Conservation (phyloP, 2,329 filamentous ascomycete species). For the Fusarium sp. region DNA sequence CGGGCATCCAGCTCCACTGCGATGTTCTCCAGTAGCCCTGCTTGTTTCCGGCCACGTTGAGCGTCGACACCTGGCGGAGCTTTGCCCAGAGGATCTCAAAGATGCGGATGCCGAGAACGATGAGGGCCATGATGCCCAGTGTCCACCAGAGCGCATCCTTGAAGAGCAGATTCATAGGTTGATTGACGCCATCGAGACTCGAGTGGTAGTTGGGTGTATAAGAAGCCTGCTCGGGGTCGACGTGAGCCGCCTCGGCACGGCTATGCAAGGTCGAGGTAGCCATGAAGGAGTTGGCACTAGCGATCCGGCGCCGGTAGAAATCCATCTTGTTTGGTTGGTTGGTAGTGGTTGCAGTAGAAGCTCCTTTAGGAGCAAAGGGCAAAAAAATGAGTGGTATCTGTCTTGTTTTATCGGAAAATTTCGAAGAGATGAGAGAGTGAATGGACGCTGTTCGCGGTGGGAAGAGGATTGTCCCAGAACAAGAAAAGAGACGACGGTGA, state of each 20-base stretch:
- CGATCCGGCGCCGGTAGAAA: constrained; percentile 47
- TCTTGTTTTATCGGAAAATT: constrained; percentile 17
- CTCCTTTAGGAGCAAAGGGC: constrained; percentile 17
- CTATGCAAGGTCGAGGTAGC: constrained; percentile 48
- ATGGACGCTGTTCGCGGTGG: constrained; percentile 15
- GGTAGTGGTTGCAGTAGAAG: constrained; percentile 18
- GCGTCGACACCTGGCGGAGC: constrained; percentile 69
- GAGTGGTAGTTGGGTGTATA: constrained; percentile 68
- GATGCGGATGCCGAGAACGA: constrained; percentile 66
- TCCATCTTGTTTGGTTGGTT: constrained; percentile 45
- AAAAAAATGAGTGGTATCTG: constrained; percentile 19
- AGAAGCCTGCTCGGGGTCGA: constrained; percentile 52
- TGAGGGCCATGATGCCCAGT: constrained; percentile 65
- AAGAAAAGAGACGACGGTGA: constrained; percentile 19
- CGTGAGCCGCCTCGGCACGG: constrained; percentile 43
- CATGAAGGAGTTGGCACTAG: constrained; percentile 45
- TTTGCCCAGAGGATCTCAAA: constrained; percentile 66
- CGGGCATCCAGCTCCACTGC: constrained; percentile 71
- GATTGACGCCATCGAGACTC: constrained; percentile 70
- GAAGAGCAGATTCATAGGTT: constrained; percentile 67
- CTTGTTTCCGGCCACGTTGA: constrained; percentile 62
- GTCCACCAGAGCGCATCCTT: constrained; percentile 71
- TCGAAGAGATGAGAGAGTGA: constrained; percentile 17
- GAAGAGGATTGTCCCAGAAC: constrained; percentile 15
- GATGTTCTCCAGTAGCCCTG: constrained; percentile 70